A percentile compares a stretch with the other conserved stretches of the same genome.
Evolutionary conservation across 2,329 filamentous ascomycete genomes (phyloP).

Genomic region (Capronia americana): DNA sequence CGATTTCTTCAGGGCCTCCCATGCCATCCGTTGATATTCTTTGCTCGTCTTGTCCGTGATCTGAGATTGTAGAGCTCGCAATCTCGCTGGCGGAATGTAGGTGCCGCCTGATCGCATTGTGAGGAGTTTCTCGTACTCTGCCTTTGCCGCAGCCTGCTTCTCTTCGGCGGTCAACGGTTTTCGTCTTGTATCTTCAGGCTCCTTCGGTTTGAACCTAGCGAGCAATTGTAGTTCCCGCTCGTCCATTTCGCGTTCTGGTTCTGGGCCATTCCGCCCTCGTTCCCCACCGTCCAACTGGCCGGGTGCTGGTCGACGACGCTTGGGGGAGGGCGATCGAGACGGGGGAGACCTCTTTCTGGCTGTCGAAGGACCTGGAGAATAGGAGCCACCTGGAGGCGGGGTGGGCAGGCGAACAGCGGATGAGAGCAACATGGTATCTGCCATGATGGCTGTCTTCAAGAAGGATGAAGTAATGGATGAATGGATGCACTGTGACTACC

Average conservation of each 20-base stretch:
- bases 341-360: conserved; percentile 64
- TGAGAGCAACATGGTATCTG: conserved; percentile 55
- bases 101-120: conserved; percentile 94
- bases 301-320: conserved; percentile 57
- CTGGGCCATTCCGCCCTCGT: conserved; percentile 43
- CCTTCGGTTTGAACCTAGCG: conserved; percentile 61
- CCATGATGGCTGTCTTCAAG: conserved; percentile 43
- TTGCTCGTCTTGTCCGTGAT: conserved; percentile 96
- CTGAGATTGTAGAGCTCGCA: conserved; percentile 91
- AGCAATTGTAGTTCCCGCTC: conserved; percentile 59
- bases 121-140: conserved; percentile 90
- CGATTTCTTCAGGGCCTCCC: conserved; percentile 98
- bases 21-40: conserved; percentile 98
- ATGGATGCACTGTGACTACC: neutral
- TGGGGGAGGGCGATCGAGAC: conserved; percentile 60
- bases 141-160: conserved; percentile 86
- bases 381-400: conserved; percentile 57
- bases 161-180: conserved; percentile 74
- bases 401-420: conserved; percentile 67
- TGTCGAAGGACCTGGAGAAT: conserved; percentile 55
- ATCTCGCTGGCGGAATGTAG: conserved; percentile 90
- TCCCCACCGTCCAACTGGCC: conserved; percentile 42
- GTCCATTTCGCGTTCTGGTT: conserved; percentile 57
- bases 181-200: conserved; percentile 52
- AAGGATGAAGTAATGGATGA: neutral